A percentile compares a stretch with the other conserved stretches of the same genome.
Evolutionary conservation across 2,329 filamentous ascomycete genomes (phyloP).

Genomic region (Dactylellina sp.): DNA sequence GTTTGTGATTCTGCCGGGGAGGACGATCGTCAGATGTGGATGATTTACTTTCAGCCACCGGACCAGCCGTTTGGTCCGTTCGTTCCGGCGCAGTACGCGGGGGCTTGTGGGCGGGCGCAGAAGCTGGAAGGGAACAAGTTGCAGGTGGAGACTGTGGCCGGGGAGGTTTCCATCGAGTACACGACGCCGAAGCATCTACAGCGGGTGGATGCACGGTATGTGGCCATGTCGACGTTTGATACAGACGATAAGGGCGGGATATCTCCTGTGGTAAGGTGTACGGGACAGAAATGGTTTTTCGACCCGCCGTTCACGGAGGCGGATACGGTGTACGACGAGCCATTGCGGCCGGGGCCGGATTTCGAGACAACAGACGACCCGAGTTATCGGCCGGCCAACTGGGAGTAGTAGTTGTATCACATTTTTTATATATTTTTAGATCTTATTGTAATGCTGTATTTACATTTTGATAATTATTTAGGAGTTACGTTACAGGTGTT

Average conservation of each 20-base stretch:
- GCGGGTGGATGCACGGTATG: constrained; percentile 38
- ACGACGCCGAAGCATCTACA: constrained; percentile 22
- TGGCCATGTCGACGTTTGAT: constrained; percentile 43
- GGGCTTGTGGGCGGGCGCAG: constrained; percentile 2
- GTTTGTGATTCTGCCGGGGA: constrained; percentile 19
- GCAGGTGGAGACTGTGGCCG: constrained; percentile 5
- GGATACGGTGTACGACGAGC: constrained; percentile 19
- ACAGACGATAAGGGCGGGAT: constrained; percentile 20
- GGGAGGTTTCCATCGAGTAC: constrained; percentile 23
- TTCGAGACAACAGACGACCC: no score
- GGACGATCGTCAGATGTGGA: constrained; percentile 29
- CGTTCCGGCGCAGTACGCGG: constrained; percentile 26
- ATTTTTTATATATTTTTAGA: not conserved
- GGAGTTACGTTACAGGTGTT: no score
- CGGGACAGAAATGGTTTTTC: constrained; percentile 47
- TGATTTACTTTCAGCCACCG: constrained; percentile 22
- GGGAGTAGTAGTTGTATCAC: no score
- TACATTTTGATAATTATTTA: not conserved
- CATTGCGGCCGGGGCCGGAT: no score
- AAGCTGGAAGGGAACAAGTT: not conserved
- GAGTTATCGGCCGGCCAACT: no score
- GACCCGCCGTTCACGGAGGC: constrained; percentile 34
- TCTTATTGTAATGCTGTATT: not conserved
- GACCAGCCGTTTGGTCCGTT: constrained; percentile 35
- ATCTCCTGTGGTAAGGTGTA: constrained; percentile 37